phyloP scores from a whole-genome alignment of 176 grass and related monocot genomes.

The Pontederia paniculata region DNA sequence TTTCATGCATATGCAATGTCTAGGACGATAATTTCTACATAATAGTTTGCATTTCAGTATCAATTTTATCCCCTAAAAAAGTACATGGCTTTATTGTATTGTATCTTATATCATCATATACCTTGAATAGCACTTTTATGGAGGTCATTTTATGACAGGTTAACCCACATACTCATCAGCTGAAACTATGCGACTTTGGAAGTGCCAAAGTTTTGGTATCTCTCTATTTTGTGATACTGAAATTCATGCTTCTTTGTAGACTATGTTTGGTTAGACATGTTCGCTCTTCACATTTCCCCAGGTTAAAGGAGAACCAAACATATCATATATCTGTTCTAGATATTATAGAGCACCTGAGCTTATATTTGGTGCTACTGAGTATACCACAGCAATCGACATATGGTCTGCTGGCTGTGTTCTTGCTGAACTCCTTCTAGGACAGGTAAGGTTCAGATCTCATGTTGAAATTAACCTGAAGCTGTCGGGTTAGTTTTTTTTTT shows the following conservation, averaged over 20 bases:
- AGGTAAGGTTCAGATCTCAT: slow-evolving; percentile 15
- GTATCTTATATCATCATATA: background rate
- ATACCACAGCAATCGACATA: slow-evolving; percentile 64
- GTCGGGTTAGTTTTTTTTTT: background rate
- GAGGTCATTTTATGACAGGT: slow-evolving; percentile 27
- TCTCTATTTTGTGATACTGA: slow-evolving; percentile 8
- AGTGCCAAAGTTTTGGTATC: slow-evolving; percentile 73
- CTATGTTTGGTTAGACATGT: slow-evolving; percentile 1
- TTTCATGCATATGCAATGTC: too few species aligned
- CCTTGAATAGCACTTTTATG: background rate
- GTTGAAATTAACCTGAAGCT: too few species aligned
- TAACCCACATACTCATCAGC: slow-evolving; percentile 70
- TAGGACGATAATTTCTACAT: too few species aligned
- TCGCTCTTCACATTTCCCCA: slow-evolving; percentile 16
- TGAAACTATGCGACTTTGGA: slow-evolving; percentile 67
- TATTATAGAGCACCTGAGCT: slow-evolving; percentile 72
- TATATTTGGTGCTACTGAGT: slow-evolving; percentile 72
- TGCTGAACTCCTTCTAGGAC: slow-evolving; percentile 52
- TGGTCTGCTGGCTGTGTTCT: slow-evolving; percentile 74
- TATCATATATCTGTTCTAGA: slow-evolving; percentile 73
- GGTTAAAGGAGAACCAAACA: slow-evolving; percentile 68
- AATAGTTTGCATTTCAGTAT: too few species aligned
- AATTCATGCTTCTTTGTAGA: background rate
- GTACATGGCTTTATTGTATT: background rate
- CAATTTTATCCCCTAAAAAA: background rate